Base-by-base conservation (phyloP, 2,329 filamentous ascomycete species). In the Phyllosticta ampelicida region DNA sequence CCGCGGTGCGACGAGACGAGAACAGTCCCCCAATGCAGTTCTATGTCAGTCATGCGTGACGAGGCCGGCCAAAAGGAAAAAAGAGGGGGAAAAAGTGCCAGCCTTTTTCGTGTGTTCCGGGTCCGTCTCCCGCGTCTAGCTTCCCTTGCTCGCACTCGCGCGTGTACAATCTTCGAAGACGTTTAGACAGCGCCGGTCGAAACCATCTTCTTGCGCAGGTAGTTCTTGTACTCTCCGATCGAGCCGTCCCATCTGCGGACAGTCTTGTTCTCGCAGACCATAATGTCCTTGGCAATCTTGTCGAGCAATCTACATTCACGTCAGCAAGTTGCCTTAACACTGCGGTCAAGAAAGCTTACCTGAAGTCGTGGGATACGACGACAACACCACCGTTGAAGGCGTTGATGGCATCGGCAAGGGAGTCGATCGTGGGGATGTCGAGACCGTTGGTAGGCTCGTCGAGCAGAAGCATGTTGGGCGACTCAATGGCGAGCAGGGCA, bases 401-500 rank as follows among this genome's bases (percentile, higher is more conserved):
- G 71, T 97, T 95, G 78, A 99, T 99, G 67, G 94, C 94, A 70
- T 99, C 92, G 2, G 94, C 95, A 77, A 99, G 77, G 76, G 87
- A 91, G 79, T 99, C 94, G 70, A 99, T 99, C 56, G 94, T 97
- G 28, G 94, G 91, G 64, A 99, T 99, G 81, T 99, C 94, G 63
- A 99, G 80, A 83, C 94, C 94, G 85, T 99, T 99, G 73, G 94
- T 99, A 74, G 94, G 95, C 79, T 99, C 94, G 78, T 99, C 94
- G 59, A 99, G 84, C 66, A 99, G 77, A 67, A 99, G 77, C 94
- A 99, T 99, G 82, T 99, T 99, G 66, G 94, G 94, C 26, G 85
- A 79, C 67, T 99, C 94, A 65, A 99, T 96, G 64, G 94, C 94
- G 64, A 99, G 79, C 66, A 99, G 80, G 48, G 94, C 94, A 72